A percentile compares a stretch with the other conserved stretches of the same genome.
Conservation (phyloP, 163 green algal genomes). For the Scenedesmus sp. region DNA sequence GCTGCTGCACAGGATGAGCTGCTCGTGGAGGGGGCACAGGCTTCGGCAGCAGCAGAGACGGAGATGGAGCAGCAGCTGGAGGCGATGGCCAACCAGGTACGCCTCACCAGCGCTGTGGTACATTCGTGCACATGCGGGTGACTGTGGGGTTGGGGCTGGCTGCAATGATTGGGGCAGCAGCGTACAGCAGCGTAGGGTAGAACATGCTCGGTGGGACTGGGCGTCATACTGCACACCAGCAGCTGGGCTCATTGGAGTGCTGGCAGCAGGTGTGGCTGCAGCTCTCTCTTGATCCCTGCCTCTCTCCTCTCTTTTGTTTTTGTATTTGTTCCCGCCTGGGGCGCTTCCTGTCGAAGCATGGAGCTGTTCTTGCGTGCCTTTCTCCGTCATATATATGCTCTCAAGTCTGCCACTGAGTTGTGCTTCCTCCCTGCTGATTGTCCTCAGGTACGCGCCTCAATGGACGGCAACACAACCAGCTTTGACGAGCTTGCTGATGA, state of each 20-base stretch:
- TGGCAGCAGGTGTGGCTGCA: background rate
- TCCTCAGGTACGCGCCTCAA: background rate
- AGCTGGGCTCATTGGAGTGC: background rate
- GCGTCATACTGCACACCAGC: background rate
- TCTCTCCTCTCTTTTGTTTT: background rate
- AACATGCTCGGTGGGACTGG: no score
- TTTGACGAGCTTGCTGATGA: background rate
- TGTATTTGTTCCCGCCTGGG: background rate
- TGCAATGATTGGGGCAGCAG: background rate
- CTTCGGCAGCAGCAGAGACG: conserved; percentile 5
- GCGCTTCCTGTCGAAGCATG: no score
- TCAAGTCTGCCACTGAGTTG: no score
- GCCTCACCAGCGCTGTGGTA: background rate
- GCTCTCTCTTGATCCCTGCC: background rate
- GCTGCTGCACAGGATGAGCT: background rate
- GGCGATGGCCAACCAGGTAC: conserved; percentile 7
- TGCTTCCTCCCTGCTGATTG: background rate
- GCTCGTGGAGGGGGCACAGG: background rate
- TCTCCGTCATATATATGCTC: no score
- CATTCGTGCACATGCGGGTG: background rate
- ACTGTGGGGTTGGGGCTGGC: background rate
- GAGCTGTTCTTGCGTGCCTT: no score
- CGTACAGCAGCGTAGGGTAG: background rate
- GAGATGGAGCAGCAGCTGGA: conserved; percentile 43
- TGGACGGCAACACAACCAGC: background rate